Conservation (phyloP, 129 eudicot species). For the Arctium lappa region DNA sequence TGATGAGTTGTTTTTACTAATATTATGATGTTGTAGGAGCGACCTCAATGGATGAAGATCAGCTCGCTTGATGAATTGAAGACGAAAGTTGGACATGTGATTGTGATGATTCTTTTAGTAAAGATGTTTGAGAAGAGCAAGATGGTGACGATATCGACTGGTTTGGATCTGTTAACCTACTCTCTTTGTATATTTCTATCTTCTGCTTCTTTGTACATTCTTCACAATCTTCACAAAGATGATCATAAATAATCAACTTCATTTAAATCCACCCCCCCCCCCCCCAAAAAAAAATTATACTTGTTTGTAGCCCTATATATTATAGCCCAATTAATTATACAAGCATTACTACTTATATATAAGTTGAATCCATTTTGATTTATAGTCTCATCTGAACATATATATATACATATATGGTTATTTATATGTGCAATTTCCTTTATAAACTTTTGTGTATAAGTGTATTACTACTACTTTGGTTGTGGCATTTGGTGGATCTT, state of each 20-base stretch:
- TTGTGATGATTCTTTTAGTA: constrained; percentile 99
- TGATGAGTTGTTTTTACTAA: too few relatives aligned
- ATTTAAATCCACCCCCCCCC: neutral
- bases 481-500: too few relatives aligned
- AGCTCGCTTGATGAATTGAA: constrained; percentile 91
- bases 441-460: too few relatives aligned
- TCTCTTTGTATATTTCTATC: constrained; percentile 88
- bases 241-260: constrained; percentile 31
- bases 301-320: too few relatives aligned
- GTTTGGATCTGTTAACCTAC: constrained; percentile 83
- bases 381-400: neutral
- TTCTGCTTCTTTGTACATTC: constrained; percentile 93
- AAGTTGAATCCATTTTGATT: neutral
- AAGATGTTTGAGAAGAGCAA: constrained; percentile 99
- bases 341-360: neutral
- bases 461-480: too few relatives aligned
- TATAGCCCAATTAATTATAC: too few relatives aligned
- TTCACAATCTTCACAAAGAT: constrained; percentile 76
- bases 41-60: constrained; percentile 97
- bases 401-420: neutral
- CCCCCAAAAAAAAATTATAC: neutral
- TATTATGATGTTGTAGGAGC: constrained; percentile 48
- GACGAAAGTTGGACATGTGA: constrained; percentile 96
- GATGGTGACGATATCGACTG: constrained; percentile 92
- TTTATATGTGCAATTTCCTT: too few relatives aligned